A percentile compares a stretch with the other conserved stretches of the same genome.
These are phyloP conservation scores for Nakazawaea ernobii DNA, from an alignment of 805 yeast species.

Conservation along the genomic window DNA sequence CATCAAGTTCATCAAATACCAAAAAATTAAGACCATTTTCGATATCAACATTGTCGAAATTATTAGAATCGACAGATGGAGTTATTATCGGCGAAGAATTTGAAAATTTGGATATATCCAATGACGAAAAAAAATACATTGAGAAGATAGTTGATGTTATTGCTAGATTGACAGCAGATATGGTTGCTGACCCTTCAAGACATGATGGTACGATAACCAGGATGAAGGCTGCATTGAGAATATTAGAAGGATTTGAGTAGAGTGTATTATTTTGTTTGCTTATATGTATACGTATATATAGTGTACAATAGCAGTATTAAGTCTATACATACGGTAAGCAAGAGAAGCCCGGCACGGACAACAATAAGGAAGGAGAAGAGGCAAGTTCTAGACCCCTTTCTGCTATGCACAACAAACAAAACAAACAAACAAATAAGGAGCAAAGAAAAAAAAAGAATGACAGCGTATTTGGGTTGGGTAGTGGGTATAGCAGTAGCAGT, in stretches of 20 bases:
- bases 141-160: constrained; percentile 85
- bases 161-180: constrained; percentile 81
- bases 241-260: constrained; percentile 70
- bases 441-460: no score
- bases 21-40: constrained; percentile 26
- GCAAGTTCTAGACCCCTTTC: no score
- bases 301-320: not conserved
- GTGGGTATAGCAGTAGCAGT: no score
- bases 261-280: not conserved
- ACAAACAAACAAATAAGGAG: no score
- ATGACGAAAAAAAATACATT: constrained; percentile 69
- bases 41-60: constrained; percentile 39
- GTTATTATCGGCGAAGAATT: constrained; percentile 67
- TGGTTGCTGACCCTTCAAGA: constrained; percentile 79
- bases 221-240: constrained; percentile 74
- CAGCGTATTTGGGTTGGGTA: no score
- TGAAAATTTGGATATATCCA: constrained; percentile 64
- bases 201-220: constrained; percentile 76
- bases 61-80: constrained; percentile 54
- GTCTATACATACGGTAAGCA: no score
- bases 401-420: no score
- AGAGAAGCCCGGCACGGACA: no score
- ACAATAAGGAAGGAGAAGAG: no score
- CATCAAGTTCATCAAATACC: constrained; percentile 15
- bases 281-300: no score